Conservation (phyloP, 352 stramenopile genomes). For the Globisporangium recalcitrans region DNA sequence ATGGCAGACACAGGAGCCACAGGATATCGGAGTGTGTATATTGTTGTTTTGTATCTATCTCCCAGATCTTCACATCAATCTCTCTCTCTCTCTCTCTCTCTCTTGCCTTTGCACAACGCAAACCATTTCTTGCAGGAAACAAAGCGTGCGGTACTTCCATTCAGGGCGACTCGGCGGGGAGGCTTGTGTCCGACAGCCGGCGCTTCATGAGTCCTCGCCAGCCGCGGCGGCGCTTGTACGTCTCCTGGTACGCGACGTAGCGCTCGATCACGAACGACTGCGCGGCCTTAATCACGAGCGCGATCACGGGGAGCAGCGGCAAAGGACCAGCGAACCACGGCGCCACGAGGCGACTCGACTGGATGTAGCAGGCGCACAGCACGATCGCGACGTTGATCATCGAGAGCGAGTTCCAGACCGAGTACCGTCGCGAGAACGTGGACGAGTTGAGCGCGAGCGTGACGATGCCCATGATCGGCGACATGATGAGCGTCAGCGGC, state of each 20-base stretch:
- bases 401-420: slow-evolving; percentile 78
- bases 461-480: slow-evolving; percentile 71
- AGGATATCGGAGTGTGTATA: neutral
- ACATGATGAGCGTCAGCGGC: slow-evolving; percentile 62
- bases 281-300: slow-evolving; percentile 57
- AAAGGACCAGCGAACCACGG: slow-evolving; percentile 77
- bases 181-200: slow-evolving; percentile 67
- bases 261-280: slow-evolving; percentile 66
- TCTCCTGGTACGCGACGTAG: slow-evolving; percentile 80
- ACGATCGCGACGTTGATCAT: slow-evolving; percentile 69
- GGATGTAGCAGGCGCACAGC: slow-evolving; percentile 53
- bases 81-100: neutral
- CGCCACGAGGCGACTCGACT: slow-evolving; percentile 65
- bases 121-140: neutral
- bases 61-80: neutral
- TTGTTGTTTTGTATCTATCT: neutral
- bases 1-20: no score
- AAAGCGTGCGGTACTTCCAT: neutral
- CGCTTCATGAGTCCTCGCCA: slow-evolving; percentile 84
- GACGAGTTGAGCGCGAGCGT: slow-evolving; percentile 66
- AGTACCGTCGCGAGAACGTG: slow-evolving; percentile 63
- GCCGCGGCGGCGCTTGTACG: slow-evolving; percentile 57
- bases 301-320: slow-evolving; percentile 61
- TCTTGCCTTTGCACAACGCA: neutral
- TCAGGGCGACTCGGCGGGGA: slow-evolving; percentile 57